A percentile compares a stretch with the other conserved stretches of the same genome.
Conservation (phyloP, 78 protist genomes). For the Isochrysis galbana region DNA sequence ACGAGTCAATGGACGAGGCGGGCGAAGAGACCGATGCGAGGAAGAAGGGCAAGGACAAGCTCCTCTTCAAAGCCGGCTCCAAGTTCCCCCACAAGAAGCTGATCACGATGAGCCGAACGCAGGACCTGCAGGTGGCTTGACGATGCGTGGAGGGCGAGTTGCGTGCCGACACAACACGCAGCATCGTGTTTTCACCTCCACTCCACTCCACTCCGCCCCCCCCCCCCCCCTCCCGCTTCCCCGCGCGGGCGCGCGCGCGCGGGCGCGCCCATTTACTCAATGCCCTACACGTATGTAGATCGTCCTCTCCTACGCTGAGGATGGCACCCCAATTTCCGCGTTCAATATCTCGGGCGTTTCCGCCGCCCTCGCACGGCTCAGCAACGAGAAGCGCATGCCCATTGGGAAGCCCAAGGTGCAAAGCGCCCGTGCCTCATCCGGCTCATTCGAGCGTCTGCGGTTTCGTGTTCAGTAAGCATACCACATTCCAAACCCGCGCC, state of each 20-base stretch:
- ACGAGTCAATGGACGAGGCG: not conserved
- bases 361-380: not conserved
- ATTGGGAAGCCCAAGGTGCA: not conserved
- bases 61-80: not conserved
- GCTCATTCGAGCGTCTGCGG: too few relatives aligned
- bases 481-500: too few relatives aligned
- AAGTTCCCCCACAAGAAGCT: constrained; percentile 24
- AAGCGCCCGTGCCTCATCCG: too few relatives aligned
- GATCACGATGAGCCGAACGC: not conserved
- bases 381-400: not conserved
- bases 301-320: not conserved
- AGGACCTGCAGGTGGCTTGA: not conserved
- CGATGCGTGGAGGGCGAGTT: too few relatives aligned
- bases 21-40: not conserved
- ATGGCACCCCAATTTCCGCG: not conserved
- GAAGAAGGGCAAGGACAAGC: not conserved
- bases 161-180: too few relatives aligned
- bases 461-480: too few relatives aligned
- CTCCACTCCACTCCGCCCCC: too few relatives aligned
- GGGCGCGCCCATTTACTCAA: too few relatives aligned
- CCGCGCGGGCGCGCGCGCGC: too few relatives aligned
- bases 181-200: too few relatives aligned
- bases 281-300: too few relatives aligned
- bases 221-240: too few relatives aligned
- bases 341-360: not conserved